Percentiles rank a stretch among this genome's conserved stretches.
Conservation (phyloP, 208 protist genomes). For the Acanthamoeba divionensis region DNA sequence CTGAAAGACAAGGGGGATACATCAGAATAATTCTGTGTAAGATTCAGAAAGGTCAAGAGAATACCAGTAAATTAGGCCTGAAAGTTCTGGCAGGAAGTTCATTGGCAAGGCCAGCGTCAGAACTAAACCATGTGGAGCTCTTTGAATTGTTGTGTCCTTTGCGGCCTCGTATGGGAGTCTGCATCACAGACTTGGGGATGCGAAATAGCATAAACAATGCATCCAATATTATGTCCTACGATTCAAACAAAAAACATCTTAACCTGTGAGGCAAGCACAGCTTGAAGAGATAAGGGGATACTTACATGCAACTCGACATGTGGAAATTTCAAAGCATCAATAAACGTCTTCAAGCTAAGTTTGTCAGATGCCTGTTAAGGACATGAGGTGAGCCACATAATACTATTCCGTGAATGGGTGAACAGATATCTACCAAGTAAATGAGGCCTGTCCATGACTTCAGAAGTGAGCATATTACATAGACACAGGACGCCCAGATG, state of each 20-base stretch:
- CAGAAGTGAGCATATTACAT: neutral
- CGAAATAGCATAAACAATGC: slow-evolving; percentile 65
- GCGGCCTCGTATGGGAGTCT: neutral
- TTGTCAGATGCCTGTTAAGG: slow-evolving; percentile 40
- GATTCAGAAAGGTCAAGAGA: neutral
- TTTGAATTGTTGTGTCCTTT: neutral
- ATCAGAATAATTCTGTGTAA: neutral
- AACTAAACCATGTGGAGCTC: neutral
- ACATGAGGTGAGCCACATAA: no score
- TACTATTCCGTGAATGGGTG: no score
- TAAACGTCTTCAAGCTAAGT: slow-evolving; percentile 59
- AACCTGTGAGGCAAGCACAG: neutral
- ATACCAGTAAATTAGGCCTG: neutral
- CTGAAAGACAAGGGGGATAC: neutral
- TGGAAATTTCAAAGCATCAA: slow-evolving; percentile 62
- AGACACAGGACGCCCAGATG: neutral
- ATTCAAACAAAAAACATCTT: neutral
- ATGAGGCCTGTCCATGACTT: slow-evolving; percentile 23
- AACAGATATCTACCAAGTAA: neutral
- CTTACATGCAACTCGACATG: slow-evolving; percentile 60
- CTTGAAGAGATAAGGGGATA: neutral
- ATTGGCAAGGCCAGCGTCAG: neutral
- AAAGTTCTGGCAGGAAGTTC: neutral
- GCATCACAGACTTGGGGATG: slow-evolving; percentile 45
- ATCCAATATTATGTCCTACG: slow-evolving; percentile 54